Conservation (phyloP, 139 green algal species). For the Zygnema cylindricum region DNA sequence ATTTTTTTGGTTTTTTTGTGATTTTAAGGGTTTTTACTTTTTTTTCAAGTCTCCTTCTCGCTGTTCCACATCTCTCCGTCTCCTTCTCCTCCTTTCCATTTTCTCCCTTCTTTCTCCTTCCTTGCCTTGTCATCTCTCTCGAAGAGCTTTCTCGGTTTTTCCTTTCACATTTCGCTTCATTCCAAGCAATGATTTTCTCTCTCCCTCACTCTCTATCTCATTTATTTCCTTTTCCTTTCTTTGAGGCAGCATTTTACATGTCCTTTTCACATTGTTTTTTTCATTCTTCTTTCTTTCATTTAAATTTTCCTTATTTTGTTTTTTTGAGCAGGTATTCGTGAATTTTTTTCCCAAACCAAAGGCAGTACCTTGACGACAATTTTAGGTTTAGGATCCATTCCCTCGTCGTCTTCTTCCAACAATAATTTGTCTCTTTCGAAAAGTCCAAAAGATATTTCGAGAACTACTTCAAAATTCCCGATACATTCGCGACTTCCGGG, state of each 20-base stretch:
- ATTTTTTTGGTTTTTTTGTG: too few species aligned
- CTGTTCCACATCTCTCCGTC: background rate
- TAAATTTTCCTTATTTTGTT: background rate
- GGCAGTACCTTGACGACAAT: background rate
- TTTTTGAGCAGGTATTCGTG: background rate
- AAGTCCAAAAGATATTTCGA: background rate
- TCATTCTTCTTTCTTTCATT: background rate
- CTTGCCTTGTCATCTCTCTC: background rate
- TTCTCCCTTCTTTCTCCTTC: background rate
- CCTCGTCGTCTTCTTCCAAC: background rate
- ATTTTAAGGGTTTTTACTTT: background rate
- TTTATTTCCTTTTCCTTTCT: background rate
- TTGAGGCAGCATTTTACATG: background rate
- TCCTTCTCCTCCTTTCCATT: constrained; percentile 3
- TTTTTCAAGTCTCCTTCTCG: background rate
- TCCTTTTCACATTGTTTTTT: background rate
- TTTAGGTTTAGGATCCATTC: background rate
- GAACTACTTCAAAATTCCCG: background rate
- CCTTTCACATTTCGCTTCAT: background rate
- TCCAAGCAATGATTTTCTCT: background rate
- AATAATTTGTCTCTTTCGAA: background rate
- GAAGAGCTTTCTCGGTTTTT: background rate
- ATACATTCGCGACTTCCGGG: background rate
- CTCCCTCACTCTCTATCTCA: background rate
- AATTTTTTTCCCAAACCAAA: constrained; percentile 22